Percentiles rank a stretch among this genome's conserved stretches.
phyloP scores from a whole-genome alignment of 2,329 filamentous ascomycete species.

The Calonectria henricotiae region DNA sequence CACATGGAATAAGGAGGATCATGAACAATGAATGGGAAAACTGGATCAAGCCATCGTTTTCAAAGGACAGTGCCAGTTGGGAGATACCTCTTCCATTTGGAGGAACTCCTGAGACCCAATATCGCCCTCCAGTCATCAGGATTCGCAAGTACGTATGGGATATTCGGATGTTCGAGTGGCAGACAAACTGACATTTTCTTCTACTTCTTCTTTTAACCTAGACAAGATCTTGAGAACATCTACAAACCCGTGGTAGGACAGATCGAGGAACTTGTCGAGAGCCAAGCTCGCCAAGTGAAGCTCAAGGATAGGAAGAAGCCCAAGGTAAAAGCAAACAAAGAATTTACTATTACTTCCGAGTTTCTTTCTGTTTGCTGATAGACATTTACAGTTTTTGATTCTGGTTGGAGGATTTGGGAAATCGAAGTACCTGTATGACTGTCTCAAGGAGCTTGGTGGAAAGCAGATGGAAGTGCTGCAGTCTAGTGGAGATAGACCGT shows the following conservation, averaged over 20 bases:
- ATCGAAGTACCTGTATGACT: constrained; percentile 53
- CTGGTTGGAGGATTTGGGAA: constrained; percentile 62
- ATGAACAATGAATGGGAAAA: constrained; percentile 53
- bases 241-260: constrained; percentile 50
- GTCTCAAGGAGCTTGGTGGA: constrained; percentile 39
- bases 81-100: constrained; percentile 35
- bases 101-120: neutral
- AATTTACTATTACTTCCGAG: neutral
- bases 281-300: constrained; percentile 52
- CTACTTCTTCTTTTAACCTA: neutral
- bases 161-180: no score
- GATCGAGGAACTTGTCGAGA: constrained; percentile 49
- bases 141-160: constrained; percentile 35
- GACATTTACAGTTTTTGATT: constrained; percentile 56
- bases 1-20: constrained; percentile 30
- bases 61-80: constrained; percentile 29
- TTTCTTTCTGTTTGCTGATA: no score
- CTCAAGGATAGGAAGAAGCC: constrained; percentile 45
- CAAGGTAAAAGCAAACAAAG: constrained; percentile 48
- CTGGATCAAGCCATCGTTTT: constrained; percentile 53
- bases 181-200: neutral
- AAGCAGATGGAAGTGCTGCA: constrained; percentile 55
- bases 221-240: constrained; percentile 29
- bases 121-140: constrained; percentile 24
- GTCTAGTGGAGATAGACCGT: constrained; percentile 55